A percentile compares a stretch with the other conserved stretches of the same genome.
Evolutionary conservation across 345 rosid genomes (phyloP).

Genomic region (Moricandia moricandioides): DNA sequence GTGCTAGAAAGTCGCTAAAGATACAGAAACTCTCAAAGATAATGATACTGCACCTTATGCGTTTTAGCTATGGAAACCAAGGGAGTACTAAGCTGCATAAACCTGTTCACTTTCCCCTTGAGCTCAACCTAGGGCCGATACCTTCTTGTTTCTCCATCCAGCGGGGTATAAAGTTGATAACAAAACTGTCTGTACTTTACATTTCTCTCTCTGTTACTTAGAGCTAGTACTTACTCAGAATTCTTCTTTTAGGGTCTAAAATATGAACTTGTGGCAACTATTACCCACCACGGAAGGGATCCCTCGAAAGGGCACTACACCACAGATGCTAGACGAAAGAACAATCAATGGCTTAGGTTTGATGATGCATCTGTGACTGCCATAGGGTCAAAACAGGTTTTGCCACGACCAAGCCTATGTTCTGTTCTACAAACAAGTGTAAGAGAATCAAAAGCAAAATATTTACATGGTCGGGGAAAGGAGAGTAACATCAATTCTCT

Average conservation of each 20-base stretch:
- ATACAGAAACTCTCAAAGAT: slow-evolving; percentile 81
- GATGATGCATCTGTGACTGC: slow-evolving; percentile 78
- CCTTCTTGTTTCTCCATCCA: slow-evolving; percentile 61
- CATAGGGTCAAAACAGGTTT: slow-evolving; percentile 60
- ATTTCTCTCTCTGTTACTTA: slow-evolving; percentile 5
- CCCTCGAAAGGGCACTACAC: slow-evolving; percentile 95
- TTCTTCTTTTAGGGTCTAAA: slow-evolving; percentile 56
- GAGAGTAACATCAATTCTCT: neutral
- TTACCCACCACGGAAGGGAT: slow-evolving; percentile 92
- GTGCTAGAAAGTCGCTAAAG: slow-evolving; percentile 78
- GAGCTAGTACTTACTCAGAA: neutral
- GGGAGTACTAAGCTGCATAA: slow-evolving; percentile 92
- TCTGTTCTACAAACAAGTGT: slow-evolving; percentile 81
- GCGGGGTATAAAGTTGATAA: slow-evolving; percentile 48
- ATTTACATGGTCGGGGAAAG: slow-evolving; percentile 11
- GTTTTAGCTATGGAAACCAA: slow-evolving; percentile 85
- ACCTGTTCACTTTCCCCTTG: slow-evolving; percentile 81
- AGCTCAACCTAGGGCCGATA: slow-evolving; percentile 61
- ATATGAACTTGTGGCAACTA: slow-evolving; percentile 86
- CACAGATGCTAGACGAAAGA: slow-evolving; percentile 65
- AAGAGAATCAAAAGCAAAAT: slow-evolving; percentile 30
- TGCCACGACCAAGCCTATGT: slow-evolving; percentile 96
- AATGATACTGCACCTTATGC: slow-evolving; percentile 91
- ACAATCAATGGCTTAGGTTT: slow-evolving; percentile 77
- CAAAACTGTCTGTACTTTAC: neutral